Percentiles rank a stretch among this genome's conserved stretches.
Evolutionary conservation across 352 stramenopile genomes (phyloP).

Genomic region (Phytophthora cactorum): DNA sequence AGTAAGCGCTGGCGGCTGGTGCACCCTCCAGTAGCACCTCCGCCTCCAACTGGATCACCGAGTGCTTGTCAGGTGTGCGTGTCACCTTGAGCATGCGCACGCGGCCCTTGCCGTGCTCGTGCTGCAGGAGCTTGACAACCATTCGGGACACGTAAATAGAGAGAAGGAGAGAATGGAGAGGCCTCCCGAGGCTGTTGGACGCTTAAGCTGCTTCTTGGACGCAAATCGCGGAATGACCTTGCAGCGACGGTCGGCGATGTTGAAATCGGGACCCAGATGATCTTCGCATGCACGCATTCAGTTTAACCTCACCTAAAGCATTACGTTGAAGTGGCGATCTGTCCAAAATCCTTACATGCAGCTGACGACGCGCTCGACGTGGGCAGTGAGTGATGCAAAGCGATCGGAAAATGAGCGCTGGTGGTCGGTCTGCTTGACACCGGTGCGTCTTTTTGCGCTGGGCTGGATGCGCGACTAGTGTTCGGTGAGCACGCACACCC

Average conservation of each 20-base stretch:
- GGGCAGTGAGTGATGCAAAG: background rate
- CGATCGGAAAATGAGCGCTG: too few relatives aligned
- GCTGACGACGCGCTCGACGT: slow-evolving; percentile 22
- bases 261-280: slow-evolving; percentile 20
- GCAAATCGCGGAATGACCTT: slow-evolving; percentile 49
- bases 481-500: too few relatives aligned
- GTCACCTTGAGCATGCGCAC: slow-evolving; percentile 90
- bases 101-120: slow-evolving; percentile 89
- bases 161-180: background rate
- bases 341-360: slow-evolving; percentile 19
- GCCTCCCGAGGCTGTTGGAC: background rate
- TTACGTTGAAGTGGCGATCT: slow-evolving; percentile 11
- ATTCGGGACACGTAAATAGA: slow-evolving; percentile 34
- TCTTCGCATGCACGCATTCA: slow-evolving; percentile 23
- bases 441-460: slow-evolving; percentile 24
- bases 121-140: slow-evolving; percentile 72
- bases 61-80: slow-evolving; percentile 75
- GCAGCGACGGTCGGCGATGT: slow-evolving; percentile 11
- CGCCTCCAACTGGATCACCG: slow-evolving; percentile 82
- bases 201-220: slow-evolving; percentile 24
- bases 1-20: slow-evolving; percentile 82
- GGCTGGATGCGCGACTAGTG: too few relatives aligned
- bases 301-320: slow-evolving; percentile 7
- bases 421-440: background rate
- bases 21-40: slow-evolving; percentile 84